Evolutionary conservation across 1,139 yeast genomes (phyloP), one percentile per base, ranked within the genome.

Genomic region (Geotrichum klebahnii): DNA sequence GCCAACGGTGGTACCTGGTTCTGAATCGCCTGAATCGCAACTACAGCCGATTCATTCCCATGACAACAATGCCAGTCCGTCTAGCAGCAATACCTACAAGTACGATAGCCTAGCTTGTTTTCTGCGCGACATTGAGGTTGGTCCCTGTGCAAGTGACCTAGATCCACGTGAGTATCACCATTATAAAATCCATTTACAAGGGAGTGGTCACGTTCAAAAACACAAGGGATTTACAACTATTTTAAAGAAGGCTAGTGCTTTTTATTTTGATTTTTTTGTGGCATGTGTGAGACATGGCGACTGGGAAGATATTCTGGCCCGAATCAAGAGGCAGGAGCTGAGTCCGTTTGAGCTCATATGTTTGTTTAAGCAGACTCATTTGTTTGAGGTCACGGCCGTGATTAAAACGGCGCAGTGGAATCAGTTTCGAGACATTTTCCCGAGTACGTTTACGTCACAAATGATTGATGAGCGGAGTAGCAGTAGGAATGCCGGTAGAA

Each of bases 351-450:
- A 16, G 3, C 26, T 38, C 2, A 22, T 38, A 3, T 8, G 9
- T 6, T n/a, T 14, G 2, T 17, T 14, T 2, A 24, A 24, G 8
- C n/a, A 19, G 9, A 4, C 16, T 2, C 28, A 38, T 22, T 17
- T 38, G 42, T 38, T 38, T 38, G 32, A 24, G 14, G 26, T 26
- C 24, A 8, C 14, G 5, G 29, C 32, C 14, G 20, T 14, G 2
- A 6, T 38, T 20, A 24, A 16, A 24, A 38, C 5, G 4, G 42
- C 33, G 20, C n/a, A 26, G 33, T 38, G 42, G 42, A 26, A 8
- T 5, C 14, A 38, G 33, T 38, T 38, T 26, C 32, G 42, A 8
- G 42, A 38, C 19, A 38, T 38, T 14, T 38, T 38, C 19, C 42
- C 42, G 2, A 5, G 9, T 14, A 12, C 32, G 2, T 38, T 38